Percentiles rank a stretch among this genome's conserved stretches.
Conservation (phyloP, 2,329 filamentous ascomycete species). For the Trichoderma brevicompactum region DNA sequence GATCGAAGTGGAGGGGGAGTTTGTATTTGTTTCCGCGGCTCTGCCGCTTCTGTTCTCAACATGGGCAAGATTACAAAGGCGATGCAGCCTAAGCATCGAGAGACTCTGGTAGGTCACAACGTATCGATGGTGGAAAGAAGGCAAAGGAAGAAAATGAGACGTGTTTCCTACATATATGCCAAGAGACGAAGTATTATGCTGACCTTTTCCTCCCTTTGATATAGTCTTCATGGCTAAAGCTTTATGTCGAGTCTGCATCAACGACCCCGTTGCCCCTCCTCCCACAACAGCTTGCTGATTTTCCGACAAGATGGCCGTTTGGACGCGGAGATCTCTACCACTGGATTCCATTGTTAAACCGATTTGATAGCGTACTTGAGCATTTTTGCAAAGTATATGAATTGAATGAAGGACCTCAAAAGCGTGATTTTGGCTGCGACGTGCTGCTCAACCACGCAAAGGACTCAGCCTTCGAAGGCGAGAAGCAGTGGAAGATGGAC, state of each 20-base stretch:
- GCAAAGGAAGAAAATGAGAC: neutral
- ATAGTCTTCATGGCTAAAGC: constrained; percentile 84
- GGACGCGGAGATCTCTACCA: constrained; percentile 95
- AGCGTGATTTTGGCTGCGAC: constrained; percentile 70
- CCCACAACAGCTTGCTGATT: constrained; percentile 74
- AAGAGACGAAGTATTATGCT: neutral
- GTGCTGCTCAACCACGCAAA: constrained; percentile 64
- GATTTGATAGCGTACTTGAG: constrained; percentile 88
- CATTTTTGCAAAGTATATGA: constrained; percentile 80
- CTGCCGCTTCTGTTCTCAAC: constrained; percentile 60
- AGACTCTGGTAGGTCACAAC: constrained; percentile 61
- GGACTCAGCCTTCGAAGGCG: constrained; percentile 55
- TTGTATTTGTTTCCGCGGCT: constrained; percentile 56
- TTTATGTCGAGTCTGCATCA: constrained; percentile 75
- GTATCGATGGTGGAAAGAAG: neutral
- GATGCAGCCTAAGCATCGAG: constrained; percentile 69
- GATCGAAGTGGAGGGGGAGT: constrained; percentile 63
- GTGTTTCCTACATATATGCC: neutral
- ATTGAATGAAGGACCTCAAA: constrained; percentile 79
- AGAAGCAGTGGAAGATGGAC: constrained; percentile 49
- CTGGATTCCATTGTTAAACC: constrained; percentile 93
- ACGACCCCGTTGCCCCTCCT: constrained; percentile 74
- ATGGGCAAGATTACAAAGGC: constrained; percentile 73
- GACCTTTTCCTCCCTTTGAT: constrained; percentile 14
- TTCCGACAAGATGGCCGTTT: constrained; percentile 91